Evolutionary conservation across 2,329 filamentous ascomycete genomes (phyloP), one percentile per base, ranked within the genome.

Genomic region (Mycosphaerella sp.): DNA sequence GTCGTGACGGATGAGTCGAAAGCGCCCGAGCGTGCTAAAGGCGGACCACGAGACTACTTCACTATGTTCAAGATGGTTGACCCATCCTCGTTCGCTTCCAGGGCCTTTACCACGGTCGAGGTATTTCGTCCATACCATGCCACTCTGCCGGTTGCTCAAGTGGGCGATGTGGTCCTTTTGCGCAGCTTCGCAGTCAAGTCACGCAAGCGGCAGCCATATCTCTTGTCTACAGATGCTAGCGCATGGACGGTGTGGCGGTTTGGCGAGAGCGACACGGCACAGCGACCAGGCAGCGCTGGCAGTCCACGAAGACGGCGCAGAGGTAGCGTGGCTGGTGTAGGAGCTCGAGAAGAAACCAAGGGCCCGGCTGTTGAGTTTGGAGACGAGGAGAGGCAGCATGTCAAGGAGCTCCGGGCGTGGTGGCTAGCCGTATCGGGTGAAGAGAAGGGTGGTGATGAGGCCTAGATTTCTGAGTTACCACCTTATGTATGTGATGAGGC

Each of bases 181-280:
- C 64, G 74, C 4, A 62, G 58, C 0, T 75, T 77, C 41, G 53
- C 46, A 0, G 73, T 76, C n/a, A 71, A 68, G 58, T 70, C 66
- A 12, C 54, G 65, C 13, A 71, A 72, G 42, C 58, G 64, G 9
- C 49, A 59, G 64, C n/a, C 64, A 43, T 61, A 63, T 57, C 13
- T 77, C 7, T 45, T 71, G 7, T 74, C 71, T 30, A 65, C 61
- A 1, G 72, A 74, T 5, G 67, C 70, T 42, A 73, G 71, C 47
- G 66, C 65, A 2, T 77, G 74, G 74, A 74, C 71, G 50, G 73
- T 75, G 2, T 77, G 73, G 72, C 62, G 70, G 3, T 57, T 57
- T 21, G 48, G 43, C 13, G 56, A 64, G 52, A 36, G 57, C 60
- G 66, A 64, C 0, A 50, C 44, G 8, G 61, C 62, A 43, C 54